phyloP scores from a whole-genome alignment of 495 filamentous ascomycete genomes.

The Annulohypoxylon bovei region DNA sequence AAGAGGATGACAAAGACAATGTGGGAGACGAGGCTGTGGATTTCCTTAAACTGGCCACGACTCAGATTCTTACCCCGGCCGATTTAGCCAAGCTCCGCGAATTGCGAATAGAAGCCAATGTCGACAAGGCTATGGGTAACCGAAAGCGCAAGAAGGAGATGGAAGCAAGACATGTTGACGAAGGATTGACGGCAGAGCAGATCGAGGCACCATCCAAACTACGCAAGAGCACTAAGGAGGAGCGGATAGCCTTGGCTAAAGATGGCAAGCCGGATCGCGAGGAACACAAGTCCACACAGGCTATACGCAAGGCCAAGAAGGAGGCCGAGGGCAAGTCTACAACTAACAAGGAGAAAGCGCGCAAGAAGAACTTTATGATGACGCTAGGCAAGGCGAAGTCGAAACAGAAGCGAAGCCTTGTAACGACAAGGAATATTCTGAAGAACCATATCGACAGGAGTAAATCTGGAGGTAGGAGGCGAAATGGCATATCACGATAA shows the following conservation, averaged over 20 bases:
- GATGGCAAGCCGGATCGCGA: constrained; percentile 77
- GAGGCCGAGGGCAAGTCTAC: constrained; percentile 88
- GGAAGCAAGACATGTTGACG: constrained; percentile 74
- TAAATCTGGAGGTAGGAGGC: constrained; percentile 84
- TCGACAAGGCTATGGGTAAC: constrained; percentile 69
- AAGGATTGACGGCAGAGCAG: constrained; percentile 83
- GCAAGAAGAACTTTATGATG: constrained; percentile 98
- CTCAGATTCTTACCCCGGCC: constrained; percentile 87
- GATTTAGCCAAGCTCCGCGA: constrained; percentile 93
- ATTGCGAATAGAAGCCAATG: constrained; percentile 74
- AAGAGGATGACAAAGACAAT: constrained; percentile 55
- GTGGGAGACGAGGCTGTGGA: constrained; percentile 50
- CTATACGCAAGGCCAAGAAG: constrained; percentile 84
- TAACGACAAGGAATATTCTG: constrained; percentile 79
- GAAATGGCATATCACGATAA: constrained; percentile 62
- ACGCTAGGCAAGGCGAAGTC: constrained; percentile 91
- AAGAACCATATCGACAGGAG: constrained; percentile 82
- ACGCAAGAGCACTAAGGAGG: constrained; percentile 80
- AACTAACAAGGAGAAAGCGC: constrained; percentile 96
- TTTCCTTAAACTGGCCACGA: constrained; percentile 79
- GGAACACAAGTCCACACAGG: constrained; percentile 83
- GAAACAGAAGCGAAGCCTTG: constrained; percentile 92
- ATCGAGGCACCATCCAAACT: constrained; percentile 80
- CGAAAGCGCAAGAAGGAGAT: constrained; percentile 60
- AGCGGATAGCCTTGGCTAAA: constrained; percentile 79